Evolutionary conservation across 345 rosid species (phyloP), one percentile per base, ranked within the genome.

Genomic region (Boechera retrofracta): DNA sequence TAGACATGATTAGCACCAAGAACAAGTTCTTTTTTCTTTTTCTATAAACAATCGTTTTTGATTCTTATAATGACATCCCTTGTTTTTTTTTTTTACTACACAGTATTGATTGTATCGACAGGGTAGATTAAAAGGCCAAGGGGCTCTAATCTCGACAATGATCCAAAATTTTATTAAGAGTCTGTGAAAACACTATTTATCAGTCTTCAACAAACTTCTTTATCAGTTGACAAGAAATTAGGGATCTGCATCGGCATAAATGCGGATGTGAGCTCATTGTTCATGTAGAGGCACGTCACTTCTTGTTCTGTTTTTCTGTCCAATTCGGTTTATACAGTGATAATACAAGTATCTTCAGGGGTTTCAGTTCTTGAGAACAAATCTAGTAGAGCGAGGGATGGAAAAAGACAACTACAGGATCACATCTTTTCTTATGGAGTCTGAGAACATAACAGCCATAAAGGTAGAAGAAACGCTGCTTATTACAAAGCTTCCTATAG

Each of bases 191-290:
- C 24, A 28, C 2, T 29, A 45, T 29, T 15, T 42, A 71, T 5
- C 1, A 21, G 24, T 21, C 24, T 21, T 21, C 26, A 55, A 55
- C 24, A 70, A 53, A 57, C 33, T 58, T 58, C 42, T 16, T 70
- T 56, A 16, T 70, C 64, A 56, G 55, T 31, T 57, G 24, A 57
- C 35, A 59, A 48, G 36, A 48, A 24, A 45, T 42, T 49, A 26
- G 32, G 69, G 24, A 24, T 10, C 42, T 62, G 62, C 62, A 39
- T 51, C 21, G 6, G 44, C 32, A 6, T 62, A 24, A 28, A 28
- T 16, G 62, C 29, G 33, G 69, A 52, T 52, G 69, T 73, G 39
- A 73, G 41, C 5, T 44, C 52, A 53, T 6, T 70, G 28, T n/a
- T 53, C 38, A 15, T 68, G 73, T 39, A 35, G 53, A 15, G 10